phyloP scores from a whole-genome alignment of 306 rosid species.

The Cucurbita ficifolia region DNA sequence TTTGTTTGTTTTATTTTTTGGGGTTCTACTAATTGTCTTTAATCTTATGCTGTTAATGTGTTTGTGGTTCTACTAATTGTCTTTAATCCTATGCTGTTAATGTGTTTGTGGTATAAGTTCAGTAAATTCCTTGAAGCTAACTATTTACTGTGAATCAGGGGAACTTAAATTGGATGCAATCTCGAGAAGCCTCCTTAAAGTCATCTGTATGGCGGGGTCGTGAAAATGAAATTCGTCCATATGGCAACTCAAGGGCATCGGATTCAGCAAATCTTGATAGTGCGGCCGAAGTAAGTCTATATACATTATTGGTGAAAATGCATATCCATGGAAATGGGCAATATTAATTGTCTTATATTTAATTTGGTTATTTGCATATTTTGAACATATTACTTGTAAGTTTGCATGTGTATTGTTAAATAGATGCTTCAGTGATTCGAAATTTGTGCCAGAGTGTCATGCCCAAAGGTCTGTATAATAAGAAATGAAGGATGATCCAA shows the following conservation, averaged over 20 bases:
- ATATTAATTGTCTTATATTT: background rate
- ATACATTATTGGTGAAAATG: background rate
- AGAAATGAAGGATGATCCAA: background rate
- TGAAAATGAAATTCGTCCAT: constrained; percentile 91
- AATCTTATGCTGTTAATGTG: background rate
- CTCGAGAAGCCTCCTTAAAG: constrained; percentile 78
- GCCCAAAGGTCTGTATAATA: background rate
- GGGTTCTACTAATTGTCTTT: constrained; percentile 4
- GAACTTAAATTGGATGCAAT: constrained; percentile 98
- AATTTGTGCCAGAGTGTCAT: background rate
- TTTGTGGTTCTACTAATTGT: constrained; percentile 6
- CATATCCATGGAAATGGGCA: background rate
- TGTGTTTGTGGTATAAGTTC: constrained; percentile 1
- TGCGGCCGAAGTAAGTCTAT: constrained; percentile 74
- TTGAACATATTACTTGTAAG: background rate
- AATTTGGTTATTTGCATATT: background rate
- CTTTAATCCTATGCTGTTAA: background rate
- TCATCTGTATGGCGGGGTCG: constrained; percentile 93
- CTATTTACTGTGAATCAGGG: constrained; percentile 44
- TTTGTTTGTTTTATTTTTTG: background rate
- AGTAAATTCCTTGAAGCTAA: constrained; percentile 10
- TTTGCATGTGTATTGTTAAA: background rate
- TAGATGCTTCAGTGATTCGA: background rate
- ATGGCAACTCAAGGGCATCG: constrained; percentile 81
- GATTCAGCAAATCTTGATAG: constrained; percentile 99